Evolutionary conservation across 2,329 filamentous ascomycete genomes (phyloP).

Genomic region (Allantophomopsis lycopodina): DNA sequence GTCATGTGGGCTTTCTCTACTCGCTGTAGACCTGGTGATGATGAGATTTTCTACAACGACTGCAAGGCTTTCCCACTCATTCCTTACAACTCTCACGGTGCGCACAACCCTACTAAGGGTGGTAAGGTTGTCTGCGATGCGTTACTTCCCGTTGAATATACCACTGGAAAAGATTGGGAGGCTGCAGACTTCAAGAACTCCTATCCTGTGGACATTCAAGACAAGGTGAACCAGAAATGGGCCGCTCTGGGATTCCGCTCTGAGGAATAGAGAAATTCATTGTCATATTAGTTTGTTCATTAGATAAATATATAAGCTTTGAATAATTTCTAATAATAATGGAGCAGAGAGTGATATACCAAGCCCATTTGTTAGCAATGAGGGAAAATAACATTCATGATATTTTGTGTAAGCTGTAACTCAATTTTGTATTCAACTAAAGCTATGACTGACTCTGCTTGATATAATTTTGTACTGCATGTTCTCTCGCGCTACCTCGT

Average conservation of each 20-base stretch:
- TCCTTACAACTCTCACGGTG: constrained; percentile 31
- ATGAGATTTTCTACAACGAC: constrained; percentile 31
- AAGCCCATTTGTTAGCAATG: too few relatives aligned
- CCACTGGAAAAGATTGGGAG: constrained; percentile 17
- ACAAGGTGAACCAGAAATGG: constrained; percentile 23
- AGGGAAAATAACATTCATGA: too few relatives aligned
- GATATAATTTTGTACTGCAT: too few relatives aligned
- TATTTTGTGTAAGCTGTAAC: too few relatives aligned
- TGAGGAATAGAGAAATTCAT: too few relatives aligned
- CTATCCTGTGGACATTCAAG: constrained; percentile 24
- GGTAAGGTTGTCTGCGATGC: constrained; percentile 32
- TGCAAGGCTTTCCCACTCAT: constrained; percentile 27
- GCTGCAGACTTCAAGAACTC: constrained; percentile 19
- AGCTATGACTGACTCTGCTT: too few relatives aligned
- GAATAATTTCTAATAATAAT: too few relatives aligned
- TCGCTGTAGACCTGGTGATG: constrained; percentile 27
- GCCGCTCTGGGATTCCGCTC: constrained; percentile 15
- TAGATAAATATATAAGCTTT: too few relatives aligned
- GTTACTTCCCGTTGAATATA: constrained; percentile 28
- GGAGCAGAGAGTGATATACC: too few relatives aligned
- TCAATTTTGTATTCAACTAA: too few relatives aligned
- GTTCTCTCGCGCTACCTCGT: too few relatives aligned
- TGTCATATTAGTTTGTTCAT: too few relatives aligned
- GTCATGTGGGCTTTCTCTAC: constrained; percentile 35
- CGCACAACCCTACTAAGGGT: constrained; percentile 16